Evolutionary conservation across 2,329 filamentous ascomycete genomes (phyloP), one percentile per base, ranked within the genome.

Genomic region (Claviceps quebecensis): DNA sequence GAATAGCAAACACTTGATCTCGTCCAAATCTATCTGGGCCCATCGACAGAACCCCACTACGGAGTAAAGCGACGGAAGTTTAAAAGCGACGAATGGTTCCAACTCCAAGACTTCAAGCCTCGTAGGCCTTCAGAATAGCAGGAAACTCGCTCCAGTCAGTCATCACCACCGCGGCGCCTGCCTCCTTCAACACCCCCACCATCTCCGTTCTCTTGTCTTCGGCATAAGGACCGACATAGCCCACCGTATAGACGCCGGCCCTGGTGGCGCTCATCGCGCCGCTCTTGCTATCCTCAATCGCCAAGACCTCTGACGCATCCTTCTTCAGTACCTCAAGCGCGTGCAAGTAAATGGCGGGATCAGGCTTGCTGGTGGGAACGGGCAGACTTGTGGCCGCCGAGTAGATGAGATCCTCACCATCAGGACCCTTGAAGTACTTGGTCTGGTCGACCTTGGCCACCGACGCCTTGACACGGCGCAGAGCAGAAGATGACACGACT

Each of bases 231-330:
- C 89, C 89, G 34, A 93, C 85, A 67, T 95, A 95, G 51, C 83
- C 89, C 60, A 95, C 81, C 56, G 85, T 81, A 55, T 80, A 84
- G 63, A 95, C 93, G 48, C 81, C 80, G 17, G 89, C 89, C 54
- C 86, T 77, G 61, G 83, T 81, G 53, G 68, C 75, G 57, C 86
- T 87, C 53, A 85, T 78, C 44, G 86, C 86, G 55, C 89, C 89
- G 59, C 83, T 88, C 77, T 86, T 87, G 74, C 83, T 87, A 73
- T 95, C 89, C 74, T 95, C 89, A 53, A 95, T 79, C 23, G 89
- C 86, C 36, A 95, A 75, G 57, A 78, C 82, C 73, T 94, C 83
- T 46, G 72, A 72, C 1, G 87, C 72, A 60, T 76, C 78, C 69
- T 84, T 84, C 55, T 83, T 84, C 49, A 94, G 75, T 63, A 79